Evolutionary conservation across 306 rosid species (phyloP), one percentile per base, ranked within the genome.

Genomic region (Rosa multiflora): DNA sequence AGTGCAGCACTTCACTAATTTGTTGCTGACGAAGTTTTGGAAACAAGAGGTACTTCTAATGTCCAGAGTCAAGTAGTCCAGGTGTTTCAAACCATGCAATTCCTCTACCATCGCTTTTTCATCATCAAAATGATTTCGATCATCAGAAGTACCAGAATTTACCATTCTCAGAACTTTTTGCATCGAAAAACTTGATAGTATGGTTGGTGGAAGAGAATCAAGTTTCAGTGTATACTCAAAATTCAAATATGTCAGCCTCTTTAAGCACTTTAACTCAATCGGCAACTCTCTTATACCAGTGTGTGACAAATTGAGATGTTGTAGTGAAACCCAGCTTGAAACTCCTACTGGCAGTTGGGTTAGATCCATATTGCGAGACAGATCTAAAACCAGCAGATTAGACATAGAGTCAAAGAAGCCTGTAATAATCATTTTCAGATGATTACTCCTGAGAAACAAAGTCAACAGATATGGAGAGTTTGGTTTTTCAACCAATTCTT

Each of bases 341-440:
- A 56, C 20, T 11, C 37, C 75, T 4, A 0, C 1, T 2, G 76
- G 70, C 8, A 69, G 43, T 46, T 11, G 2, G 3, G 43, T 26
- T 0, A 75, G 21, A 0, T 5, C 0, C 29, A 26, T 26, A 26
- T 26, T 26, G 29, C 29, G 0, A 6, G 76, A 68, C 49, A 78
- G 37, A 78, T 69, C 81, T 55, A 78, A 15, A 42, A 78, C 76
- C 42, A 5, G 62, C 0, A 78, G 47, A 11, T 17, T 4, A 26
- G 26, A 58, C 71, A 78, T 78, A 6, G 0, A 32, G 10, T 56
- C 35, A 29, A 78, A 78, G 44, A 58, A 78, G 3, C 44, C 21
- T 0, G 35, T 5, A 0, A 7, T 4, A 40, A 70, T 46, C 29
- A 6, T 72, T 21, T 61, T 10, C 44, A 70, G 61, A 14, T n/a